phyloP scores from a whole-genome alignment of 2,329 filamentous ascomycete species.

The Plectosphaerella sp. region DNA sequence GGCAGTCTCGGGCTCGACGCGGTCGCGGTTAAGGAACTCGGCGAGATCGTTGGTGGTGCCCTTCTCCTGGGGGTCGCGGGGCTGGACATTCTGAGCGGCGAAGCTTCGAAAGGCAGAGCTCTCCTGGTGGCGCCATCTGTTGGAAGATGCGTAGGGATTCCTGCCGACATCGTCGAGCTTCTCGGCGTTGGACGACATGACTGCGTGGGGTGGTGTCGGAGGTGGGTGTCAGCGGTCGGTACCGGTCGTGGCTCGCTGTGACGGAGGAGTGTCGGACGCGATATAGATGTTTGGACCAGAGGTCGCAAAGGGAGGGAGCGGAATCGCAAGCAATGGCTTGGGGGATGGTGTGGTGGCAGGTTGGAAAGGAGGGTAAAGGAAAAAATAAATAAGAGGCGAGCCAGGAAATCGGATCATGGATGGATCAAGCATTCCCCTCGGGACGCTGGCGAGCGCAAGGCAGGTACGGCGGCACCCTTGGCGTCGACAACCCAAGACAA shows the following conservation, averaged over 20 bases:
- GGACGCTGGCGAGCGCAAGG: too few relatives aligned
- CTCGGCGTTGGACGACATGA: conserved; percentile 18
- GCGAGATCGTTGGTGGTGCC: conserved; percentile 47
- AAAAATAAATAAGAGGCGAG: neutral
- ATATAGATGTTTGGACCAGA: too few relatives aligned
- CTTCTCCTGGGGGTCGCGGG: conserved; percentile 35
- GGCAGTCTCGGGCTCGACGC: conserved; percentile 36
- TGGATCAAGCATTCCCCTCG: too few relatives aligned
- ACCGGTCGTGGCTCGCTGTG: too few relatives aligned
- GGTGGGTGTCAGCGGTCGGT: too few relatives aligned
- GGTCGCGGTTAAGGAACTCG: conserved; percentile 50
- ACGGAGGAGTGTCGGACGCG: too few relatives aligned
- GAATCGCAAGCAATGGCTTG: too few relatives aligned
- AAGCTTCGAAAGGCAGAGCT: conserved; percentile 50
- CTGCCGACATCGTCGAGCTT: conserved; percentile 26
- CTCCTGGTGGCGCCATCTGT: conserved; percentile 61
- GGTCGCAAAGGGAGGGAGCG: too few relatives aligned
- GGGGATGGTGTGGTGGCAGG: too few relatives aligned
- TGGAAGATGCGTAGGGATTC: conserved; percentile 54
- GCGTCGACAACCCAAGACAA: too few relatives aligned
- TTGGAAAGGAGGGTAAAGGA: too few relatives aligned
- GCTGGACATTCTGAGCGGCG: conserved; percentile 18
- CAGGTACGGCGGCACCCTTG: too few relatives aligned
- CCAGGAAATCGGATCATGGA: neutral
- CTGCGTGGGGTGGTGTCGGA: neutral